These are phyloP conservation scores for Cutaneotrichosporon cavernicola DNA, from an alignment of 1,284 basidiomycete species.

Conservation along the genomic window DNA sequence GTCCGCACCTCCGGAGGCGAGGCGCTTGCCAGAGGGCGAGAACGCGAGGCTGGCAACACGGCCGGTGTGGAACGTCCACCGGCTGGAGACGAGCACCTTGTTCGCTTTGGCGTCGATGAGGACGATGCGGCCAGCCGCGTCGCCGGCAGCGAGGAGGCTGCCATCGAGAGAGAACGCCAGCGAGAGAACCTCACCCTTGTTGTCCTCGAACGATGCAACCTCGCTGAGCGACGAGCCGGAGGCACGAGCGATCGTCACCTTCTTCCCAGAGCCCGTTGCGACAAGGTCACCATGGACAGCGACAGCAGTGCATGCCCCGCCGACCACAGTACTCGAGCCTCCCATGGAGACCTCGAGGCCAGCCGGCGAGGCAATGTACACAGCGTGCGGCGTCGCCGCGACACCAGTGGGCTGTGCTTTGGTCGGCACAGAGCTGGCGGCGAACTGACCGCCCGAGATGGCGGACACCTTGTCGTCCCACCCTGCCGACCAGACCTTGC, in stretches of 20 bases:
- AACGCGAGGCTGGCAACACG: slow-evolving; percentile 77
- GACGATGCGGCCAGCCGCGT: slow-evolving; percentile 57
- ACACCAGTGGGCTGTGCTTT: slow-evolving; percentile 72
- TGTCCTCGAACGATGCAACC: slow-evolving; percentile 62
- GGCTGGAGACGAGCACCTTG: slow-evolving; percentile 66
- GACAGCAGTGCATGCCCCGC: slow-evolving; percentile 40
- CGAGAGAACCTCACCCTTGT: slow-evolving; percentile 69
- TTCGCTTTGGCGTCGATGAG: slow-evolving; percentile 63
- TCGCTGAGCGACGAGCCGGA: slow-evolving; percentile 27
- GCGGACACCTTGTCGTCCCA: slow-evolving; percentile 74
- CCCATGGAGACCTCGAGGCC: slow-evolving; percentile 60
- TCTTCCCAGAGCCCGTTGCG: slow-evolving; percentile 56
- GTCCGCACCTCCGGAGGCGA: slow-evolving; percentile 85
- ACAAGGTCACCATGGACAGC: slow-evolving; percentile 43
- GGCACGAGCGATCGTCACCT: slow-evolving; percentile 57
- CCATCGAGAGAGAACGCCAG: slow-evolving; percentile 81
- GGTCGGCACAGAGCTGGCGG: slow-evolving; percentile 51
- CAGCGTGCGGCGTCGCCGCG: slow-evolving; percentile 60
- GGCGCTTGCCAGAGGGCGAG: slow-evolving; percentile 69
- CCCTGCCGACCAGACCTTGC: slow-evolving; percentile 65
- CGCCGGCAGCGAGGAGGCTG: slow-evolving; percentile 71
- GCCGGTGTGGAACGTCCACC: slow-evolving; percentile 86
- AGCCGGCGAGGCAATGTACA: slow-evolving; percentile 69
- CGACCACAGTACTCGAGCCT: slow-evolving; percentile 27
- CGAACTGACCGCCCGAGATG: slow-evolving; percentile 57